Evolutionary conservation across 148 eudicot genomes (phyloP), one percentile per base, ranked within the genome.

Genomic region (Amaranthus cruentus): DNA sequence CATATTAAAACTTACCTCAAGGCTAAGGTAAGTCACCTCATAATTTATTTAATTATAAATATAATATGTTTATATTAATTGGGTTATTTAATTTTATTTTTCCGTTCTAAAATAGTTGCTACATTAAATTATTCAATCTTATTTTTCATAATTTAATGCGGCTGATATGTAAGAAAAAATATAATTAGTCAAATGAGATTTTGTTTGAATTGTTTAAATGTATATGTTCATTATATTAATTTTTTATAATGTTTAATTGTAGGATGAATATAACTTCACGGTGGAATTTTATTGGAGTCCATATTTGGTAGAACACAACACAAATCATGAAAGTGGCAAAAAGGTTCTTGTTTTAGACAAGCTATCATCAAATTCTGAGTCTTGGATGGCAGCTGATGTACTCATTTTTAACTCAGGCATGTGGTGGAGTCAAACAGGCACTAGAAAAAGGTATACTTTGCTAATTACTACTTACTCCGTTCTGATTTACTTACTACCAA

Each of bases 271-370:
- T 75, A 74, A 86, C 55, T 84, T 83, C 66, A 78, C 79, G 14
- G 80, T 88, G 48, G 91, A 88, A 68, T 88, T 88, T 73, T 76
- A 82, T 54, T 88, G 91, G 91, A 83, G 86, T 66, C 91, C 91
- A 15, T 86, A 84, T 61, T 69, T 88, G 3, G 82, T 84, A 3
- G 68, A 84, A 14, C 72, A 79, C 4, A 81, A 86, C 60, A 66
- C n/a, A n/a, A 66, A 66, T 7, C 76, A 79, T 78, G 14, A 47
- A 59, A 83, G 63, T 50, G 84, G 86, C 3, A 71, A 68, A 10
- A 88, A 69, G 11, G 82, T 79, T 46, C 70, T 88, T 6, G 69
- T 66, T 47, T 78, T 88, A 7, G 89, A 86, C 49, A 68, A 84
- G 69, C 80, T 86, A 8, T 59, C 74, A 0, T 10, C 77, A 5